Evolutionary conservation across 371 early-diverging fungal species (phyloP).

Genomic region (Funneliformis caledonium): DNA sequence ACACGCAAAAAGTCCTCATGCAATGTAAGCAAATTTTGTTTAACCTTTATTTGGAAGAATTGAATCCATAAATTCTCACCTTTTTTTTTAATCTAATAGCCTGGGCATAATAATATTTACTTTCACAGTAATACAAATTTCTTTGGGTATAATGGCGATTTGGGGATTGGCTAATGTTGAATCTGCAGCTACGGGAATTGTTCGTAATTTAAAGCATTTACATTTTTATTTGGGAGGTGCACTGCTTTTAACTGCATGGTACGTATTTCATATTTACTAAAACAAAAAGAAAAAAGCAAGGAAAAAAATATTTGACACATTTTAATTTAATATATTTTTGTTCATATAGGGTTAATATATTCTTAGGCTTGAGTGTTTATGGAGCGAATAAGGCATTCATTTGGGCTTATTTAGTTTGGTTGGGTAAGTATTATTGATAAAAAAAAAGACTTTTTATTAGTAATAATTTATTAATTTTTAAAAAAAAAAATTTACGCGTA

Average conservation of each 20-base stretch:
- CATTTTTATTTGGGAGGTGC: not conserved
- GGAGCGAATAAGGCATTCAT: not conserved
- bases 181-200: not conserved
- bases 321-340: not conserved
- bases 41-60: not conserved
- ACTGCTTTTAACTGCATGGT: not conserved
- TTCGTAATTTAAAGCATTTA: not conserved
- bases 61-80: not conserved
- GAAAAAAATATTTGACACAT: not conserved
- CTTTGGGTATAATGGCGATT: not conserved
- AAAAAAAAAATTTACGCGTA: not conserved
- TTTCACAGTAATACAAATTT: not conserved
- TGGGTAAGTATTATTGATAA: not conserved
- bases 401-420: not conserved
- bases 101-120: not conserved
- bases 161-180: not conserved
- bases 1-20: not conserved
- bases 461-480: not conserved
- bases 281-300: too few relatives aligned
- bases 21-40: not conserved
- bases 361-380: not conserved
- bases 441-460: not conserved
- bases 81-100: not conserved
- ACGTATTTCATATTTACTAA: not conserved
- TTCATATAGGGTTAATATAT: not conserved